Evolutionary conservation across 169 alveolate species (phyloP).

Genomic region (Cyclospora cayetanensis): DNA sequence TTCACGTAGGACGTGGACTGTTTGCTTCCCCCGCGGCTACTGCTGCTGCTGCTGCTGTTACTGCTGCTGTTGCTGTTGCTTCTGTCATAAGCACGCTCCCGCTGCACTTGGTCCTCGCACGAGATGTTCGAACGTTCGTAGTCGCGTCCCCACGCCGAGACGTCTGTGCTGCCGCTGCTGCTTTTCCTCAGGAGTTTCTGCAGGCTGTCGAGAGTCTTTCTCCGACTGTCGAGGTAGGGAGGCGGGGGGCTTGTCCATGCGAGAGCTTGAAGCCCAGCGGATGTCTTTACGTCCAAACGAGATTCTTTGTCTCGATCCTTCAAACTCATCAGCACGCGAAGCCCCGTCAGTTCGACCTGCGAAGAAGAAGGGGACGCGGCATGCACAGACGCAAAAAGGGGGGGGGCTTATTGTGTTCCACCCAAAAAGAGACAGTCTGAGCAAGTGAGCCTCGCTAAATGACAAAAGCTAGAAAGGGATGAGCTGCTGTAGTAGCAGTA

Average conservation of each 20-base stretch:
- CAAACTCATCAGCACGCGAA: slow-evolving; percentile 52
- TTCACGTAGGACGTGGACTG: neutral
- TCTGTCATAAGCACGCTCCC: neutral
- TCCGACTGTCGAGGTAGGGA: neutral
- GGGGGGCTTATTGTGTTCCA: neutral
- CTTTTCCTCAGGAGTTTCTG: neutral
- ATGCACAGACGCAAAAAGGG: too few species aligned
- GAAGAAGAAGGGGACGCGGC: neutral
- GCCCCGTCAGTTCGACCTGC: slow-evolving; percentile 70
- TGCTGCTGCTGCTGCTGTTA: neutral
- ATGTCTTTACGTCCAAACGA: slow-evolving; percentile 28
- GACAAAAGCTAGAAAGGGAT: neutral
- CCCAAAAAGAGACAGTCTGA: neutral
- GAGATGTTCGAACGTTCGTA: neutral
- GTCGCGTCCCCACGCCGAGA: neutral
- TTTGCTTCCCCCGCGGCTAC: neutral
- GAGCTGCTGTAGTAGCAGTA: neutral
- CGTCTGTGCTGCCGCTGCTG: neutral
- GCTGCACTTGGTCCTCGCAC: neutral
- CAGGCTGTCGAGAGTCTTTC: neutral
- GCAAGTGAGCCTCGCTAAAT: neutral
- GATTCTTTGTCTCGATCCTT: slow-evolving; percentile 63
- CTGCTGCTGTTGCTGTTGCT: neutral
- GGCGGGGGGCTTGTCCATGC: slow-evolving; percentile 7
- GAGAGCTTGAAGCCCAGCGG: slow-evolving; percentile 3